phyloP scores from a whole-genome alignment of 2,329 filamentous ascomycete species.

The Diaporthe vaccinii region DNA sequence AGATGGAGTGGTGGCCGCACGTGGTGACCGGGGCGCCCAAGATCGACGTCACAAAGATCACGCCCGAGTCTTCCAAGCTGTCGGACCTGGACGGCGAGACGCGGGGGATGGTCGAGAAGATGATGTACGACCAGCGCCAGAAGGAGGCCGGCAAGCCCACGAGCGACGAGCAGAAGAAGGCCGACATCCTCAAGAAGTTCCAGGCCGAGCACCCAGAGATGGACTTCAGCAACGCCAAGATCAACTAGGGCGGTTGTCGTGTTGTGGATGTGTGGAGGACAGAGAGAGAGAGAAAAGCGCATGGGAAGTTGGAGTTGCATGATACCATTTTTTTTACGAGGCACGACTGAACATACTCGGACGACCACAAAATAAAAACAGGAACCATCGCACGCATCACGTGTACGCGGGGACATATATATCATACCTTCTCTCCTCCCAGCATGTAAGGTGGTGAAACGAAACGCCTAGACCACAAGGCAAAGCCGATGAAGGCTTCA shows the following conservation, averaged over 20 bases:
- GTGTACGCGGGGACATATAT: not conserved
- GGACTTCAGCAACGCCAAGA: slow-evolving; percentile 80
- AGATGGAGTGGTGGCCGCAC: slow-evolving; percentile 99
- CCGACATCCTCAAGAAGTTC: slow-evolving; percentile 93
- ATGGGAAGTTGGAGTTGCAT: slow-evolving; percentile 22
- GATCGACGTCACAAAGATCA: slow-evolving; percentile 96
- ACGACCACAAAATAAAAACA: not conserved
- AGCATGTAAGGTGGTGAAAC: slow-evolving; percentile 73
- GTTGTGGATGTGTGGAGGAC: not conserved
- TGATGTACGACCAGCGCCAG: slow-evolving; percentile 99
- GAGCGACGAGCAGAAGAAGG: slow-evolving; percentile 95
- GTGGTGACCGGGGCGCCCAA: slow-evolving; percentile 88
- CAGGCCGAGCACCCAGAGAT: slow-evolving; percentile 82
- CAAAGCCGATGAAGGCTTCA: slow-evolving; percentile 43
- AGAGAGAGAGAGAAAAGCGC: not conserved
- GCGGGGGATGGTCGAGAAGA: slow-evolving; percentile 98
- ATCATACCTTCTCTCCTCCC: not conserved
- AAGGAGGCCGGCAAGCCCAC: slow-evolving; percentile 92
- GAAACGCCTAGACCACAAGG: slow-evolving; percentile 68
- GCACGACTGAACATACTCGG: slow-evolving; percentile 26
- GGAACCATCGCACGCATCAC: not conserved
- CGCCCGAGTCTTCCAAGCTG: slow-evolving; percentile 91
- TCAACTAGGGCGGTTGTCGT: slow-evolving; percentile 57
- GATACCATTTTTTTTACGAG: slow-evolving; percentile 35
- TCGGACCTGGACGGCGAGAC: slow-evolving; percentile 96